Conservation (phyloP, 805 yeast species). For the Wickerhamomyces chambardii region DNA sequence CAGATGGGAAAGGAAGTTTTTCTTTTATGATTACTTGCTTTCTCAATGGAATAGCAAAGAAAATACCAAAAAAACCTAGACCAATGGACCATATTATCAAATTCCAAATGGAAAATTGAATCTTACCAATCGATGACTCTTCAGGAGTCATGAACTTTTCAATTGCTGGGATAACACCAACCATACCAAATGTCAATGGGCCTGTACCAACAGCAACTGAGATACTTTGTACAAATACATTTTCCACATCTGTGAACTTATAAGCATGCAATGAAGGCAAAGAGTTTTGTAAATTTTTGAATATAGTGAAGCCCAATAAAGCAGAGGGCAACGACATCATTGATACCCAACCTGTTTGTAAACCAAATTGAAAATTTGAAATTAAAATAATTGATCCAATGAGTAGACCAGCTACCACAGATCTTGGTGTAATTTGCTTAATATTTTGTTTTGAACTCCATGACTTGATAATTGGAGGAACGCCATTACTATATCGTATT, state of each 20-base stretch:
- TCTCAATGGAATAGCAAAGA: conserved; percentile 86
- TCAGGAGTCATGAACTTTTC: conserved; percentile 76
- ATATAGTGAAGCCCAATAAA: conserved; percentile 73
- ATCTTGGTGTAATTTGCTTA: conserved; percentile 65
- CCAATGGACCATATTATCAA: conserved; percentile 79
- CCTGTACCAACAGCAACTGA: conserved; percentile 98
- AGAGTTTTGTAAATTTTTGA: conserved; percentile 41
- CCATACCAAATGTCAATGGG: conserved; percentile 89
- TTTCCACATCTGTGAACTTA: conserved; percentile 83
- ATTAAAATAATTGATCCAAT: conserved; percentile 86
- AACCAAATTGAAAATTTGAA: conserved; percentile 92
- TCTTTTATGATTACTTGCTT: conserved; percentile 83
- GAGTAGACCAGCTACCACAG: conserved; percentile 63
- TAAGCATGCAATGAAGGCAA: conserved; percentile 12
- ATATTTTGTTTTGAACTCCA: conserved; percentile 42
- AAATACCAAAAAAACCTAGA: conserved; percentile 89
- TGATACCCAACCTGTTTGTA: conserved; percentile 98
- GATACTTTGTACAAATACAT: conserved; percentile 84
- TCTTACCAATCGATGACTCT: conserved; percentile 56
- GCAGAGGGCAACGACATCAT: conserved; percentile 99
- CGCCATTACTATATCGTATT: not conserved
- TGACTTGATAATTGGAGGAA: not conserved
- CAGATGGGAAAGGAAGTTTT: conserved; percentile 88
- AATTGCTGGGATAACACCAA: conserved; percentile 93
- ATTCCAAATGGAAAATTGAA: conserved; percentile 35